Base-by-base conservation (phyloP, 768 basidiomycete species). In the Mycena alexandri region DNA sequence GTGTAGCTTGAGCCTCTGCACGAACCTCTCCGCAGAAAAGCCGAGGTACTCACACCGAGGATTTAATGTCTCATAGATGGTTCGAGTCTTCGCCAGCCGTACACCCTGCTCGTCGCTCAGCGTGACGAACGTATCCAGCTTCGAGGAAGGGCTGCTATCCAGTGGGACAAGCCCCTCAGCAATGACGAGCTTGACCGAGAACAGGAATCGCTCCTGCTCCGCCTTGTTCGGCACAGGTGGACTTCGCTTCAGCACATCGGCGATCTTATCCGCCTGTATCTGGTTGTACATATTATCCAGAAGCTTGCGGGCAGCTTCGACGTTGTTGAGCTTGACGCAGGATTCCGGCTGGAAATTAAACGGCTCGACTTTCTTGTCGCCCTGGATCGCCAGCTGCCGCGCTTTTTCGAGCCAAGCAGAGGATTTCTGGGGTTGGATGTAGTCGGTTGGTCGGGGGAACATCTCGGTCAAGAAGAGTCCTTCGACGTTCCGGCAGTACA, bases 271-370 rank as follows among this genome's bases (percentile, higher is more conserved):
- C 0, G 91, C 95, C 63, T 96, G 87, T 84, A 98, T 90, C 73
- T 95, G 92, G 56, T 86, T 90, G 78, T 98, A 99, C 87, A 99
- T 93, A 68, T 93, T 94, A 77, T 99, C 98, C 67, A 99, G 85
- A 52, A 98, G 85, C 67, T 89, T 89, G 34, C 96, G 89, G 1
- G 96, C 95, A 13, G 94, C 92, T 72, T 96, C 96, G 69, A 99
- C 90, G 78, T 98, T 98, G 83, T 99, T 99, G 56, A 99, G 86
- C 82, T 98, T 98, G 76, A 99, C 94, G 74, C 96, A 98, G 0
- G 95, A 95, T 81, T 97, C 89, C 0, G 96, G 87, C 55, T 87
- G 90, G 83, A 99, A 99, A 74, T 96, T 94, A 84, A 96, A 99
- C 1, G 95, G 93, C 73, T 96, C 95, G 48, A 96, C 86, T 78